phyloP scores from a whole-genome alignment of 805 yeast species.

The Zygoascus biomembranicola region DNA sequence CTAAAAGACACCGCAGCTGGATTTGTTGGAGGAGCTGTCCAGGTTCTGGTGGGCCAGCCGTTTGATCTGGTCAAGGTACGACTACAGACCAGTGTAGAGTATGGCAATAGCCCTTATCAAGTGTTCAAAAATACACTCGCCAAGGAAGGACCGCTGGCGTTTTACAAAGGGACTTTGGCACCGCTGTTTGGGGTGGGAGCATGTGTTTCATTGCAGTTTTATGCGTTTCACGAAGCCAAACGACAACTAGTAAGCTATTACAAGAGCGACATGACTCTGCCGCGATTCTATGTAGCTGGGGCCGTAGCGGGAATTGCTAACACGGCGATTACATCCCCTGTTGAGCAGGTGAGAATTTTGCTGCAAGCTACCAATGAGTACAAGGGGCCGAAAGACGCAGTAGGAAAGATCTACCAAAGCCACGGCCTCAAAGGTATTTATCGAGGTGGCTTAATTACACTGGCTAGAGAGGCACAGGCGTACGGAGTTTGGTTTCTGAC shows the following conservation, averaged over 20 bases:
- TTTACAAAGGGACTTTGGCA: slow-evolving; percentile 60
- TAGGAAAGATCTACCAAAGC: slow-evolving; percentile 33
- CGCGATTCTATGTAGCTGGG: slow-evolving; percentile 54
- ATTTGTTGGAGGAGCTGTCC: slow-evolving; percentile 47
- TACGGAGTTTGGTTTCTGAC: slow-evolving; percentile 69
- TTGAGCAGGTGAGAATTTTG: slow-evolving; percentile 57
- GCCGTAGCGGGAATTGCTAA: slow-evolving; percentile 62
- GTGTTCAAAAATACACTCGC: slow-evolving; percentile 46
- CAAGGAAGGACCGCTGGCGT: slow-evolving; percentile 54
- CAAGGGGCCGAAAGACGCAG: slow-evolving; percentile 37
- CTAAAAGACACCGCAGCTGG: slow-evolving; percentile 47
- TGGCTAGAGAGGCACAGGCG: slow-evolving; percentile 57
- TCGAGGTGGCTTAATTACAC: slow-evolving; percentile 48
- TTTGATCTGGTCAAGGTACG: slow-evolving; percentile 65
- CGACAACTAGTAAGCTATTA: slow-evolving; percentile 41
- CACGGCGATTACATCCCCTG: slow-evolving; percentile 54
- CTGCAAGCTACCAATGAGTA: slow-evolving; percentile 36
- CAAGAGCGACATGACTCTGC: slow-evolving; percentile 32
- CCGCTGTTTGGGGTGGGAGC: slow-evolving; percentile 65
- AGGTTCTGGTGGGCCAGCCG: slow-evolving; percentile 54
- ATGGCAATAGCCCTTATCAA: slow-evolving; percentile 42
- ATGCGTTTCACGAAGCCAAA: slow-evolving; percentile 62
- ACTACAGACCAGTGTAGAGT: slow-evolving; percentile 50
- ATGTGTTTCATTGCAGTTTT: slow-evolving; percentile 62
- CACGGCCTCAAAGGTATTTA: slow-evolving; percentile 44